These are phyloP conservation scores for Scleroderma bovista DNA, from an alignment of 768 basidiomycete species.

Conservation along the genomic window DNA sequence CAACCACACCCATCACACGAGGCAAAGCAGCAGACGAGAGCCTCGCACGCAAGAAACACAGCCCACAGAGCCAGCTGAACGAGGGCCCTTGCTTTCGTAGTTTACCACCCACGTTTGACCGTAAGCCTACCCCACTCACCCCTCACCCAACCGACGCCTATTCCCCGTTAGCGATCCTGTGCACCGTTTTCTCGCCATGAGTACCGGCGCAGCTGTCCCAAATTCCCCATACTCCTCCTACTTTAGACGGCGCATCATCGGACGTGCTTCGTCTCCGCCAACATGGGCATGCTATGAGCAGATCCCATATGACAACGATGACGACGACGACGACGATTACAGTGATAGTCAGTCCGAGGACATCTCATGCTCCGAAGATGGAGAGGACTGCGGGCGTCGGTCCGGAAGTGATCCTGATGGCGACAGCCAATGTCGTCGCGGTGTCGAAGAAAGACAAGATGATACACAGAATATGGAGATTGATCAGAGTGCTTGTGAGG, in stretches of 20 bases:
- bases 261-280: constrained; percentile 76
- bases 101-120: neutral
- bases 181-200: constrained; percentile 10
- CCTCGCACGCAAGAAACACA: neutral
- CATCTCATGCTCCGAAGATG: constrained; percentile 68
- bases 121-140: neutral
- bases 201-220: constrained; percentile 16
- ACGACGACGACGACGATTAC: constrained; percentile 45
- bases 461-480: constrained; percentile 58
- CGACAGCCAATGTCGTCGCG: constrained; percentile 11
- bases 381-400: constrained; percentile 49
- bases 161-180: neutral
- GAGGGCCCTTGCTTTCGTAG: neutral
- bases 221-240: constrained; percentile 25
- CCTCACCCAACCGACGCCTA: constrained; percentile 1
- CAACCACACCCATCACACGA: constrained; percentile 4
- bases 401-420: constrained; percentile 27
- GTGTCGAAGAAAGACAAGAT: constrained; percentile 28
- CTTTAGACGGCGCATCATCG: constrained; percentile 66
- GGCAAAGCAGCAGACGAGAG: neutral
- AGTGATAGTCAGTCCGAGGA: constrained; percentile 52
- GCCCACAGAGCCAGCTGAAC: neutral
- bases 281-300: constrained; percentile 91
- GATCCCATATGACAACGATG: constrained; percentile 66
- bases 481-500: constrained; percentile 31